Evolutionary conservation across 352 stramenopile genomes (phyloP), one percentile per base, ranked within the genome.

Genomic region (Phytophthora niederhauseri): DNA sequence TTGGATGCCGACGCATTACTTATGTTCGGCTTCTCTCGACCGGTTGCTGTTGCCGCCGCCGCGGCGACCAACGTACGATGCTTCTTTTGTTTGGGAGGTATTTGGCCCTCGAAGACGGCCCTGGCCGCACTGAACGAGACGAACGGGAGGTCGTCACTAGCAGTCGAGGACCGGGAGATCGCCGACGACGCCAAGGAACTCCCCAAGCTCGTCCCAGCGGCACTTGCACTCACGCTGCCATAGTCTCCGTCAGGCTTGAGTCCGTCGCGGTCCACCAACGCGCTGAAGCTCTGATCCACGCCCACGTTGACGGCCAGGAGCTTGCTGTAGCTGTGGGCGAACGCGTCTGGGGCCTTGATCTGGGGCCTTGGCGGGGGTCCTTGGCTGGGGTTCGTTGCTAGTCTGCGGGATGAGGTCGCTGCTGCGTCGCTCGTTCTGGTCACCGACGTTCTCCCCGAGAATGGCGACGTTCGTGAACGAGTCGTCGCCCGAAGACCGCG

Each of bases 401-500:
- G 58, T 28, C 36, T 58, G 52, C 2, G 72, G 34, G 54, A 71
- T 64, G 9, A 72, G 34, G 49, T 76, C 64, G 31, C 68, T 76
- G 49, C 58, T 73, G 28, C 69, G 64, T 19, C 64, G 41, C 62
- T 72, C 68, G 55, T 70, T 66, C 14, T 55, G 57, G 17, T 76
- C 68, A 8, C 54, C 62, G 0, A 9, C 53, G 30, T 72, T 66
- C 45, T 78, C 72, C 1, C 72, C 72, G 19, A 78, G 59, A 31
- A 78, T 78, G 11, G 66, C 72, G 12, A 78, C 60, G 26, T 68
- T 76, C 22, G 64, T 38, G n/a, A 78, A 71, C n/a, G 71, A 78
- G 51, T 78, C 71, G 15, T 66, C 59, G 17, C 56, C 58, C 4
- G 72, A 78, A 45, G 65, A n/a, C 24, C 63, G 48, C 0, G 68